Base-by-base conservation (phyloP, 208 protist genomes). In the Trypanosoma vivax region DNA sequence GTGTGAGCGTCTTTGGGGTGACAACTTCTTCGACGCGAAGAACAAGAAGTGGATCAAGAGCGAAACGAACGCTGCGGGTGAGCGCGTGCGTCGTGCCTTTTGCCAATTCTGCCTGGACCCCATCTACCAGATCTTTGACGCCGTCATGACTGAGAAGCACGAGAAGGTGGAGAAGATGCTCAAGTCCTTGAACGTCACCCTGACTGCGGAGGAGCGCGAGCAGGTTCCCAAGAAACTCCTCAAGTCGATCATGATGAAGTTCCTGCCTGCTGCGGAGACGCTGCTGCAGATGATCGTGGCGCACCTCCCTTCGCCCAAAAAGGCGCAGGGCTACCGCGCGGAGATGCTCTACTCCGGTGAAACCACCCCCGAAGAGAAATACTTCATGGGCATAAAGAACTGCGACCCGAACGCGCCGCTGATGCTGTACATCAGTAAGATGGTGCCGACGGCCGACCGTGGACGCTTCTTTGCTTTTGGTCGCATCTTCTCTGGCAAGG, bases 401-500 rank as follows among this genome's bases (percentile, higher is more conserved):
- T 99, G 97, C 73, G 70, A 88, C 70, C 88, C 90, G 30, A 85
- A 93, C 0, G 97, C 90, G 31, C 96, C 97, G 25, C 76, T 99
- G 16, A 96, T 99, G 79, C 70, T 99, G 73, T 99, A 99, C 87
- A 90, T 99, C 57, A 98, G 95, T 68, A 99, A 99, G 96, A 99
- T 99, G 97, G 95, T 99, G 48, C 98, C 98, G 34, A 96, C 97
- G 18, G 69, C 79, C 38, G 98, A 99, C 79, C 96, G 96, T 59
- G 92, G 96, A 16, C 74, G 79, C 58, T 83, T 83, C 72, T 78
- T 87, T 63, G 73, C 78, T 19, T 82, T 86, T 41, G 78, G 78
- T 42, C 78, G 78, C 67, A 79, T 86, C 59, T 86, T 86, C 60
- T 24, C 78, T 48, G 78, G 78, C 43, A 83, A 88, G 97, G 70